Percentiles rank a stretch among this genome's conserved stretches.
These are phyloP conservation scores for Gossypium aridum DNA, from an alignment of 441 rosid genomes.

Conservation along the genomic window DNA sequence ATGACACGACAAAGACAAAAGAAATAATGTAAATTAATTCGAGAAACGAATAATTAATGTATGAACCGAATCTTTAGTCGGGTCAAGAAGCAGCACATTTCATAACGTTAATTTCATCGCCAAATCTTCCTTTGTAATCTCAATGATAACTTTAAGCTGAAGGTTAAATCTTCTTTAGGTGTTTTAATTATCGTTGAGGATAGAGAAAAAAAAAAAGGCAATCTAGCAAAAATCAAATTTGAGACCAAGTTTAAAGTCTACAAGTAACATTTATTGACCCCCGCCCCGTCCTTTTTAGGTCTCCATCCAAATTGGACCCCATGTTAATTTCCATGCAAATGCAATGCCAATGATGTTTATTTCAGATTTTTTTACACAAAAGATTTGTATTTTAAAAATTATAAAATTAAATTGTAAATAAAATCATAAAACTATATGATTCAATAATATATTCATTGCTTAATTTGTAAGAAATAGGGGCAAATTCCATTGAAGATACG, in stretches of 20 bases:
- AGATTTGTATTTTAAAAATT: no score
- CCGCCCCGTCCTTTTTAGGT: not conserved
- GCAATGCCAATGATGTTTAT: no score
- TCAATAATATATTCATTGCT: no score
- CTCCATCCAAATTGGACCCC: no score
- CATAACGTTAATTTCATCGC: not conserved
- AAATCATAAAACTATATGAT: no score
- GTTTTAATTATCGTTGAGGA: slow-evolving; percentile 12
- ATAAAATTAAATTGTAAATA: no score
- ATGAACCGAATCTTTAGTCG: not conserved
- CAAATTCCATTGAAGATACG: no score
- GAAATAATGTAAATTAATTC: not conserved
- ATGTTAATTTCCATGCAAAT: no score
- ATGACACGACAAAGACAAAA: slow-evolving; percentile 3
- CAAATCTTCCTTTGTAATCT: slow-evolving; percentile 16
- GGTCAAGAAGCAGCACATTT: not conserved
- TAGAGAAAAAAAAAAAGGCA: not conserved
- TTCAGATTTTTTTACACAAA: no score
- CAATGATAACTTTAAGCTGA: slow-evolving; percentile 9
- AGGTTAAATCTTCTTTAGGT: not conserved
- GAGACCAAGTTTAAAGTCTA: not conserved
- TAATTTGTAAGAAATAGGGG: no score
- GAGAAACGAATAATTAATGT: not conserved
- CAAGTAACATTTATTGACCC: not conserved
- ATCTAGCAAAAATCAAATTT: not conserved